phyloP scores from a whole-genome alignment of 805 yeast species.

The Saccharomycopsis capsularis region DNA sequence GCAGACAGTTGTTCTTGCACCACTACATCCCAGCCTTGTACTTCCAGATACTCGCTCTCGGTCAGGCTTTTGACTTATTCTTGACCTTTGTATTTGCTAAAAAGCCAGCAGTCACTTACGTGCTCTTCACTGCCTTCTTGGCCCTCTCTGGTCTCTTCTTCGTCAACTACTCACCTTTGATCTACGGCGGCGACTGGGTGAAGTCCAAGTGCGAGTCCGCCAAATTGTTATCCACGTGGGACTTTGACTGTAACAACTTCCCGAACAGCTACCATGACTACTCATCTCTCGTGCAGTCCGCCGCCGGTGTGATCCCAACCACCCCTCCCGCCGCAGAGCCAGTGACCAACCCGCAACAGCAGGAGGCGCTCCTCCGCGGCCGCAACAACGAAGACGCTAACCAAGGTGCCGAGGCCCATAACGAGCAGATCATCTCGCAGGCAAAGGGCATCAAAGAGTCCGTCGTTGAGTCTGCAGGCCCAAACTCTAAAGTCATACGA shows the following conservation, averaged over 20 bases:
- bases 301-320: conserved; percentile 2
- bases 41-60: conserved; percentile 73
- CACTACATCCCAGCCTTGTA: conserved; percentile 91
- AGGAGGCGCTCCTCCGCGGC: no score
- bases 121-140: conserved; percentile 42
- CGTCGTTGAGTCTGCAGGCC: conserved; percentile 22
- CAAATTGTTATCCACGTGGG: conserved; percentile 67
- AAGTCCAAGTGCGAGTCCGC: conserved; percentile 54
- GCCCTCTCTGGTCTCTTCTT: conserved; percentile 47
- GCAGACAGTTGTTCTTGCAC: conserved; percentile 87
- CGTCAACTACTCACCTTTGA: conserved; percentile 59
- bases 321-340: not conserved
- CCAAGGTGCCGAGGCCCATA: conserved; percentile 10
- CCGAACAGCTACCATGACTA: conserved; percentile 25
- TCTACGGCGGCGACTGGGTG: conserved; percentile 80
- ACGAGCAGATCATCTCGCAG: conserved; percentile 7
- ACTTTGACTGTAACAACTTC: conserved; percentile 63
- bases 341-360: not conserved
- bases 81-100: conserved; percentile 37
- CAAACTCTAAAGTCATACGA: conserved; percentile 17
- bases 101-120: conserved; percentile 40
- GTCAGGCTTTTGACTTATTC: conserved; percentile 55
- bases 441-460: conserved; percentile 20
- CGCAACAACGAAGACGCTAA: not conserved
- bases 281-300: conserved; percentile 18